Percentiles rank a stretch among this genome's conserved stretches.
Conservation (phyloP, 2,329 filamentous ascomycete species). For the Ophiostoma ulmi region DNA sequence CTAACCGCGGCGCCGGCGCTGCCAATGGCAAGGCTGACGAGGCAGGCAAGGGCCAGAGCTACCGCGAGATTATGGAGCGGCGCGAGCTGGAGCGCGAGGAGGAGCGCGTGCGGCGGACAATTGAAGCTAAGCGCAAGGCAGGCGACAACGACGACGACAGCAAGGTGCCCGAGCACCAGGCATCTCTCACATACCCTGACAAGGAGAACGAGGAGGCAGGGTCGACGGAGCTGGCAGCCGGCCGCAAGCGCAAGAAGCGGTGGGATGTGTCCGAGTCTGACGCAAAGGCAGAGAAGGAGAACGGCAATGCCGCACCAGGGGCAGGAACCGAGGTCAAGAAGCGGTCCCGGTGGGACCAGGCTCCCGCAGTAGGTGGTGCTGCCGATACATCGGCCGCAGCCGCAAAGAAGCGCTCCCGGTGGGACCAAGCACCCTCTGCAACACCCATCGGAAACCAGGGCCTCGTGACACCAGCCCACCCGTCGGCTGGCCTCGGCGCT, state of each 20-base stretch:
- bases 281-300: conserved; percentile 37
- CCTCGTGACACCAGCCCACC: conserved; percentile 73
- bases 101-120: conserved; percentile 72
- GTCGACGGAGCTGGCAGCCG: conserved; percentile 57
- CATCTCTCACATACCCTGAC: conserved; percentile 67
- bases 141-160: conserved; percentile 50
- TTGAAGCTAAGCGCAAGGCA: conserved; percentile 65
- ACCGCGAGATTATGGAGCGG: conserved; percentile 84
- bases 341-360: conserved; percentile 83
- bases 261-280: conserved; percentile 76
- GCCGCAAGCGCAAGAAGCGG: conserved; percentile 84
- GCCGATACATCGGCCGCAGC: conserved; percentile 46
- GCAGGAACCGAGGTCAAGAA: conserved; percentile 56
- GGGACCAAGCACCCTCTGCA: conserved; percentile 78
- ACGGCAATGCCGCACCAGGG: conserved; percentile 25
- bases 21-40: conserved; percentile 37
- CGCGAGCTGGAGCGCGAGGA: conserved; percentile 92
- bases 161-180: conserved; percentile 56
- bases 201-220: conserved; percentile 70
- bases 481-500: conserved; percentile 50
- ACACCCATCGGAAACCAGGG: conserved; percentile 69
- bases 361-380: conserved; percentile 54
- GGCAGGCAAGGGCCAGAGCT: conserved; percentile 63
- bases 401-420: conserved; percentile 74
- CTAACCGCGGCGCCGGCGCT: conserved; percentile 63